Conservation (phyloP, 306 rosid species). For the Macrotyloma uniflorum region DNA sequence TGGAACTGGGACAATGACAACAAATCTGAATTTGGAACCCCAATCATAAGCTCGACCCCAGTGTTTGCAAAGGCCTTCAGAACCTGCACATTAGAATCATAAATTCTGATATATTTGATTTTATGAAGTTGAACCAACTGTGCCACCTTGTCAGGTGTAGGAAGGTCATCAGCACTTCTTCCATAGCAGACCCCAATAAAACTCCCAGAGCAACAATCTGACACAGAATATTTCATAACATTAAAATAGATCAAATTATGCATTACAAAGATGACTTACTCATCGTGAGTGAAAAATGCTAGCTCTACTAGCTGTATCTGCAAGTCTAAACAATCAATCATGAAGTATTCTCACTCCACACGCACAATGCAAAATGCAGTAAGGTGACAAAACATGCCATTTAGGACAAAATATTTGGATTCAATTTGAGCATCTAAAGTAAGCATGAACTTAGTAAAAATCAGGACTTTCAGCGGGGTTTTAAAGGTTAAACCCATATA, state of each 20-base stretch:
- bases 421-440: no score
- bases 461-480: no score
- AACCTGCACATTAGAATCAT: constrained; percentile 85
- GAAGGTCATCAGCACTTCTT: constrained; percentile 96
- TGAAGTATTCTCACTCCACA: not conserved
- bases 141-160: constrained; percentile 92
- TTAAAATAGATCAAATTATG: not conserved
- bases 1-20: constrained; percentile 91
- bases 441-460: not conserved
- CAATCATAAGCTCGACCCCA: constrained; percentile 90
- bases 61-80: constrained; percentile 95
- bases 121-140: constrained; percentile 85
- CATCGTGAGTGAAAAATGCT: not conserved
- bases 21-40: constrained; percentile 80
- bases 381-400: not conserved
- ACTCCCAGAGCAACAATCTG: constrained; percentile 83
- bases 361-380: not conserved
- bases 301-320: not conserved
- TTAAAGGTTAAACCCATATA: no score
- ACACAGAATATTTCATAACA: constrained; percentile 20
- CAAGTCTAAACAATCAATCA: constrained; percentile 15
- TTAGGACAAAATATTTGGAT: no score
- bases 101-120: constrained; percentile 80
- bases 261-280: not conserved
- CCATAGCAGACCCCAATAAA: constrained; percentile 92